Base-by-base conservation (phyloP, 139 green algal genomes). In the Diplosphaera chodatii region DNA sequence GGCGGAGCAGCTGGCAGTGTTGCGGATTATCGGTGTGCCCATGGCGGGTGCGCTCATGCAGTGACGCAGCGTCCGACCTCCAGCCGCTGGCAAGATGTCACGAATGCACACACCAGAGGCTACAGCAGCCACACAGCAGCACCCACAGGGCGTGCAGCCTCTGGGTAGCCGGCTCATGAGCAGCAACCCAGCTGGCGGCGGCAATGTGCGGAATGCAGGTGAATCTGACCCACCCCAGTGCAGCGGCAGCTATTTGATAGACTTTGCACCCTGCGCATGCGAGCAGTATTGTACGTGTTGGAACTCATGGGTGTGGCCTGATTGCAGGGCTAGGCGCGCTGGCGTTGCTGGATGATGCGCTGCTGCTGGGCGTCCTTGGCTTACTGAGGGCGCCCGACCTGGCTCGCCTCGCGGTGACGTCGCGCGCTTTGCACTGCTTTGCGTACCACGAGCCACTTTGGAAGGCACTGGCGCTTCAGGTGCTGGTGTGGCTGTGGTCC, bases 381-480 rank as follows among this genome's bases (percentile, higher is more conserved):
- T 29, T 71, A 18, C 55, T 91, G 41, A 33, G 70, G 1, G 75
- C 82, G 0, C 21, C 18, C 20, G 78, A 87, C 48, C 78, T 97
- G 63, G 77, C 40, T 0, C 59, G 68, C 13, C 69, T 92, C 20
- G 74, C 80, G 1, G 28, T 55, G 4, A 72, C 71, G 66, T 91
- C 81, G 77, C 80, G 78, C 33, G 80, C 80, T 1, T 64, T 95
- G 18, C 96, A 93, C 77, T 91, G 82, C 71, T 98, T 97, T 34
- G 74, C 64, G 18, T 84, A 89, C 55, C 82, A 89, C 40, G 86
- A 96, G 32, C 94, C 98, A 10, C 77, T 95, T 4, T 99, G 92
- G 93, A 94, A 92, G 59, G 82, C 81, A 1, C 72, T 94, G 10
- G 81, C 87, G 6, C 63, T 98, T 0, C 81, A 97, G 84, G 85